These are phyloP conservation scores for Rhizopus sp. DNA, from an alignment of 371 early-diverging fungal species.

Conservation along the genomic window DNA sequence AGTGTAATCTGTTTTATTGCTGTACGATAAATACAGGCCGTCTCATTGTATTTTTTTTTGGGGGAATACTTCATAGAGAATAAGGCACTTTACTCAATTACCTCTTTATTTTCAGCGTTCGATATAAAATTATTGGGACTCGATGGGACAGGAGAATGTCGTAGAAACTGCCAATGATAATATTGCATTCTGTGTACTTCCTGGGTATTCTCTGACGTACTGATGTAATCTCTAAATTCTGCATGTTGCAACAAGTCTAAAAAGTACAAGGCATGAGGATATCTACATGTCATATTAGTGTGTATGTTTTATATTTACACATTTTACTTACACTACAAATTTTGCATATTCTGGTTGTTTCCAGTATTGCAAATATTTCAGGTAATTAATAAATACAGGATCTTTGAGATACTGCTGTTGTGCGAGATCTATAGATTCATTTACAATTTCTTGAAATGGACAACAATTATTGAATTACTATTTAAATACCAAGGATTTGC, in stretches of 20 bases:
- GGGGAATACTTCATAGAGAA: no score
- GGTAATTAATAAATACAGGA: slow-evolving; percentile 81
- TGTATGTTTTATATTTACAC: background rate
- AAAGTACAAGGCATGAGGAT: slow-evolving; percentile 87
- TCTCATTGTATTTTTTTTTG: no score
- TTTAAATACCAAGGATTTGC: slow-evolving; percentile 95
- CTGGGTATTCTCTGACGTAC: slow-evolving; percentile 71
- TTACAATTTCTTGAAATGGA: background rate
- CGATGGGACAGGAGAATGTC: slow-evolving; percentile 44
- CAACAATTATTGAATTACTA: slow-evolving; percentile 43
- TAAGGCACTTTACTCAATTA: background rate
- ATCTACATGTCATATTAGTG: slow-evolving; percentile 47
- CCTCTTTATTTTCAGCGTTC: slow-evolving; percentile 12
- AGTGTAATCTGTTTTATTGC: slow-evolving; percentile 4
- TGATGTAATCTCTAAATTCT: slow-evolving; percentile 77
- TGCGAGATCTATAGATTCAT: slow-evolving; percentile 71
- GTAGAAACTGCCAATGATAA: slow-evolving; percentile 80
- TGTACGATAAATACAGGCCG: no score
- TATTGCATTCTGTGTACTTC: slow-evolving; percentile 85
- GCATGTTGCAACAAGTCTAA: slow-evolving; percentile 81
- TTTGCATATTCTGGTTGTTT: slow-evolving; percentile 86
- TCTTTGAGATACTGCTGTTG: slow-evolving; percentile 86
- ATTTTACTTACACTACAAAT: slow-evolving; percentile 72
- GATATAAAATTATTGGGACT: background rate
- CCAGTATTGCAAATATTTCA: slow-evolving; percentile 92